A percentile compares a stretch with the other conserved stretches of the same genome.
Evolutionary conservation across 495 filamentous ascomycete genomes (phyloP).

Genomic region (Amniculicola lignicola): DNA sequence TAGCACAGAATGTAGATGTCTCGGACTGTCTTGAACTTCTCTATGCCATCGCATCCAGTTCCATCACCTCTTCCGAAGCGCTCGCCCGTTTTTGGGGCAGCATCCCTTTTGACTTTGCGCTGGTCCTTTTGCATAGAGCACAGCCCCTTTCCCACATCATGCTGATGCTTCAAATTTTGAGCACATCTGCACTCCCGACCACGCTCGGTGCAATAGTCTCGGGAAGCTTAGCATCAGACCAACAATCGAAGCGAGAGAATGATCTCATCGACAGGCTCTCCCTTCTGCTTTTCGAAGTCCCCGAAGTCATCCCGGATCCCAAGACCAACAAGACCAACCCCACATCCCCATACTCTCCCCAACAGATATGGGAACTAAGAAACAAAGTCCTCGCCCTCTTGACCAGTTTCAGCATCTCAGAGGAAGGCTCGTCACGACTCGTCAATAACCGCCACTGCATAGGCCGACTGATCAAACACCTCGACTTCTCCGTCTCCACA

Average conservation of each 20-base stretch:
- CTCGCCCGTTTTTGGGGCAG: constrained; percentile 57
- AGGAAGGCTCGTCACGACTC: constrained; percentile 53
- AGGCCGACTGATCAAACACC: constrained; percentile 58
- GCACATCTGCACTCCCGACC: constrained; percentile 54
- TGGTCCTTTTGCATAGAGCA: constrained; percentile 57
- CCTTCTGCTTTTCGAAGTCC: constrained; percentile 57
- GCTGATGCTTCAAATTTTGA: constrained; percentile 56
- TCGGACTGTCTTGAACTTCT: constrained; percentile 57
- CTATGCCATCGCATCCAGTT: constrained; percentile 54
- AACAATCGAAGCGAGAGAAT: constrained; percentile 56
- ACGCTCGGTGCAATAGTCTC: constrained; percentile 59
- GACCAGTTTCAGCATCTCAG: constrained; percentile 46
- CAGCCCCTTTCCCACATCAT: constrained; percentile 56
- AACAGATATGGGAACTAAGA: constrained; percentile 55
- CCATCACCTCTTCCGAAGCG: constrained; percentile 44
- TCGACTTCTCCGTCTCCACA: constrained; percentile 61
- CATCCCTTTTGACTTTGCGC: constrained; percentile 60
- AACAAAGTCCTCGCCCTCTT: constrained; percentile 57
- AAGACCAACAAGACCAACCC: constrained; percentile 41
- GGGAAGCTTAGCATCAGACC: not conserved
- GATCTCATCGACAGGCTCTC: constrained; percentile 61
- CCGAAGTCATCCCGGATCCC: constrained; percentile 47
- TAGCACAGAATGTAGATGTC: constrained; percentile 52
- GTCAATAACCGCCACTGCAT: constrained; percentile 55
- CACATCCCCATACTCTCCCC: not conserved